phyloP scores from a whole-genome alignment of 768 basidiomycete species.

The Favolaschia claudopus region DNA sequence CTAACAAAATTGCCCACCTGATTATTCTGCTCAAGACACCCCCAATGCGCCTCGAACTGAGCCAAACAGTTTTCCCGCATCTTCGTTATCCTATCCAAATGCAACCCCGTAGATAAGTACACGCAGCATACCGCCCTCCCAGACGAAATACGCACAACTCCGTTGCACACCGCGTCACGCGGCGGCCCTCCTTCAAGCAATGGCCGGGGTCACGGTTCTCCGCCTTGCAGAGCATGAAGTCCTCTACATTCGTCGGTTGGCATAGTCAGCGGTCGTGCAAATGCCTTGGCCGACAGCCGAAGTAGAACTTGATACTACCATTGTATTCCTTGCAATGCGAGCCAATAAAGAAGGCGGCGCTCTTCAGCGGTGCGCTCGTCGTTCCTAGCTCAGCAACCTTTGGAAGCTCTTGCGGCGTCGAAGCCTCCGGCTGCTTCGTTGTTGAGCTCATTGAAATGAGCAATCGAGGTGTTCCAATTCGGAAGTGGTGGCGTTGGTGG shows the following conservation, averaged over 20 bases:
- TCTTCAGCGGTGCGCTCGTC: slow-evolving; percentile 94
- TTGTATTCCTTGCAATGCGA: slow-evolving; percentile 96
- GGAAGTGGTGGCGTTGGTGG: no score
- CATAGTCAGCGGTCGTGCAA: slow-evolving; percentile 27
- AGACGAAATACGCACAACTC: slow-evolving; percentile 74
- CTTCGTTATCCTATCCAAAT: slow-evolving; percentile 78
- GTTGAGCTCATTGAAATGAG: slow-evolving; percentile 15
- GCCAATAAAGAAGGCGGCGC: slow-evolving; percentile 96
- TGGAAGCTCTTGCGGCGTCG: slow-evolving; percentile 46
- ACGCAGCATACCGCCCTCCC: neutral
- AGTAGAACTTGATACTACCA: slow-evolving; percentile 55
- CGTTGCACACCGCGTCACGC: slow-evolving; percentile 93
- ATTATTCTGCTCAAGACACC: slow-evolving; percentile 93
- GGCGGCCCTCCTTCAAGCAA: slow-evolving; percentile 94
- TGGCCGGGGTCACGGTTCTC: slow-evolving; percentile 91
- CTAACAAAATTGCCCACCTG: slow-evolving; percentile 66
- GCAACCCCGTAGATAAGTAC: neutral
- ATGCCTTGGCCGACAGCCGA: slow-evolving; percentile 38
- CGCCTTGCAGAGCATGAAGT: slow-evolving; percentile 97
- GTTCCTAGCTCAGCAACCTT: slow-evolving; percentile 88
- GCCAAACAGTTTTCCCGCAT: slow-evolving; percentile 90
- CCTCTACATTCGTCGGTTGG: slow-evolving; percentile 60
- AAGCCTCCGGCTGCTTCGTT: slow-evolving; percentile 4
- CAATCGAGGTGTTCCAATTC: neutral
- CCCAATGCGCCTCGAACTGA: slow-evolving; percentile 93